Conservation (phyloP, 495 filamentous ascomycete species). For the Oidiodendron maius region DNA sequence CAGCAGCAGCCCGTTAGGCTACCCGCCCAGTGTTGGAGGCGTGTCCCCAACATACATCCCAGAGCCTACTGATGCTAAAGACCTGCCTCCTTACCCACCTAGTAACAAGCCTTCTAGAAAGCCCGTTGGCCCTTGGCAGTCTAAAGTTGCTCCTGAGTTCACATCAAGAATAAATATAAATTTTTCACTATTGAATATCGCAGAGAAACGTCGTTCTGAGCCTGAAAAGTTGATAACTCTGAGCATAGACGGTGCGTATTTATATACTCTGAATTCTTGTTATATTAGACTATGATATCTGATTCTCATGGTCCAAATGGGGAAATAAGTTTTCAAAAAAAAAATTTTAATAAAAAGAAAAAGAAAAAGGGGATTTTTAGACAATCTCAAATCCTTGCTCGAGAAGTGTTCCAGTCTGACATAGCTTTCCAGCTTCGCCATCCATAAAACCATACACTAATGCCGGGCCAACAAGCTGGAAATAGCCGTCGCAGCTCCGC, state of each 20-base stretch:
- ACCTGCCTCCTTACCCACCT: constrained; percentile 18
- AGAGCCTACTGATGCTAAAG: constrained; percentile 18
- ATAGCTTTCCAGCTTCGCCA: constrained; percentile 6
- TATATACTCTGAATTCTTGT: too few species aligned
- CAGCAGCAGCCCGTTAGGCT: constrained; percentile 17
- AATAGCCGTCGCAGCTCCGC: constrained; percentile 4
- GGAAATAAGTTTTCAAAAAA: too few species aligned
- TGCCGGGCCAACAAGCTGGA: constrained; percentile 10
- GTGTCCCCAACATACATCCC: constrained; percentile 21
- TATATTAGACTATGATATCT: too few species aligned
- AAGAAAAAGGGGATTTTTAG: background rate
- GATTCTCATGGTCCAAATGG: too few species aligned
- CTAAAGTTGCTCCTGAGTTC: constrained; percentile 18
- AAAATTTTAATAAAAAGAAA: too few species aligned
- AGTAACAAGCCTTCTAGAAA: constrained; percentile 18
- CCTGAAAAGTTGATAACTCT: too few species aligned
- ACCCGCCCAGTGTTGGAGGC: constrained; percentile 22
- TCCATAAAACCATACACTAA: constrained; percentile 10
- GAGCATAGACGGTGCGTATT: too few species aligned
- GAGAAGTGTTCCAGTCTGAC: constrained; percentile 1
- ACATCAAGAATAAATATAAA: too few species aligned
- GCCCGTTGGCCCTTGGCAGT: constrained; percentile 17
- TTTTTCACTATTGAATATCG: too few species aligned
- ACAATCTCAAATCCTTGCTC: constrained; percentile 5
- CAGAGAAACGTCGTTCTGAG: too few species aligned